phyloP scores from a whole-genome alignment of 2,329 filamentous ascomycete genomes.

The Fusarium pseudograminearum region DNA sequence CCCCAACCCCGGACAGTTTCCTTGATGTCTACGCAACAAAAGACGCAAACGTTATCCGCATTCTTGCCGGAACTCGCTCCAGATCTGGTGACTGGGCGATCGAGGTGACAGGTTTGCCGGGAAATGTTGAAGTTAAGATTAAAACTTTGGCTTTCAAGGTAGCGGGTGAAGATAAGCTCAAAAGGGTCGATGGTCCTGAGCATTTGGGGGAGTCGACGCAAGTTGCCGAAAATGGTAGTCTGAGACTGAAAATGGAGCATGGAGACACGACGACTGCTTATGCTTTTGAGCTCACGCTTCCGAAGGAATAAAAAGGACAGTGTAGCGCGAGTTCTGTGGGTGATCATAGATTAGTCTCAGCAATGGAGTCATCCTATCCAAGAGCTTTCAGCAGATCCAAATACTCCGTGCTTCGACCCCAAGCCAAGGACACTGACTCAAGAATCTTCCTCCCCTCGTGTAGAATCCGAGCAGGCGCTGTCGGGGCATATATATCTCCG shows the following conservation, averaged over 20 bases:
- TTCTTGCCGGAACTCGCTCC: conserved; percentile 7
- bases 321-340: neutral
- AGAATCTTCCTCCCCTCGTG: conserved; percentile 41
- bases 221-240: neutral
- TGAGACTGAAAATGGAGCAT: neutral
- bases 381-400: conserved; percentile 1
- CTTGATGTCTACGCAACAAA: conserved; percentile 16
- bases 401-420: conserved; percentile 35
- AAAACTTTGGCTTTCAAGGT: neutral
- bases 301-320: accelerated
- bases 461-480: conserved; percentile 37
- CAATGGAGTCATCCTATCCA: neutral
- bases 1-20: neutral
- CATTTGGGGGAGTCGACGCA: neutral
- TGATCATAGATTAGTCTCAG: neutral
- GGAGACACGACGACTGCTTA: conserved; percentile 2
- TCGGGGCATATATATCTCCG: conserved; percentile 58
- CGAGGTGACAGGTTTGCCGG: neutral
- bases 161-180: neutral
- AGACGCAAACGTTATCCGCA: neutral
- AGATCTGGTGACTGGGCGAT: conserved; percentile 8
- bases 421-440: conserved; percentile 25
- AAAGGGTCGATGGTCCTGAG: neutral
- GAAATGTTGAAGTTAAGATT: neutral
- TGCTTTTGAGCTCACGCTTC: conserved; percentile 11